These are phyloP conservation scores for Takashimella koratensis DNA, from an alignment of 1,284 basidiomycete species.

Conservation along the genomic window DNA sequence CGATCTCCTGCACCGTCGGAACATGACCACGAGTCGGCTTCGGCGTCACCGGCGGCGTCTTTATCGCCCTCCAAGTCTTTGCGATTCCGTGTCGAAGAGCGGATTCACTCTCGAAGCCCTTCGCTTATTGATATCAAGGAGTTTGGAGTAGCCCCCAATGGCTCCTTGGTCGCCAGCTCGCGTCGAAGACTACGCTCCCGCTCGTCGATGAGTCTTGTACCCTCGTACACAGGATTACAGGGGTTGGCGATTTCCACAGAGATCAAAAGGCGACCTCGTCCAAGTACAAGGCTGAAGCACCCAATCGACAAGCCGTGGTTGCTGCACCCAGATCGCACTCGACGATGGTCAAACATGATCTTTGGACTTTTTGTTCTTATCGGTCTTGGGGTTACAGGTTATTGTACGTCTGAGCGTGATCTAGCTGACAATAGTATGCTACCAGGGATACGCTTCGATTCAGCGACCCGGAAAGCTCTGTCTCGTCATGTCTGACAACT, in stretches of 20 bases:
- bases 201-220: neutral
- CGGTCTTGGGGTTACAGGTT: neutral
- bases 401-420: conserved; percentile 38
- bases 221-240: neutral
- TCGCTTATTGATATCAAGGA: neutral
- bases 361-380: neutral
- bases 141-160: neutral
- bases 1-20: too few species aligned
- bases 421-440: conserved; percentile 51
- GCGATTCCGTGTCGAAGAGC: neutral
- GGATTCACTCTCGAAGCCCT: neutral
- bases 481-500: conserved; percentile 42
- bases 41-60: too few species aligned
- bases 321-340: neutral
- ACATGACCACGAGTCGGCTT: too few species aligned
- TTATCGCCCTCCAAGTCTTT: neutral
- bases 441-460: conserved; percentile 31
- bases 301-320: neutral
- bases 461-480: conserved; percentile 38
- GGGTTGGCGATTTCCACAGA: neutral
- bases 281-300: neutral
- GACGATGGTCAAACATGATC: neutral
- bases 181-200: neutral
- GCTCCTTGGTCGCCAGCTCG: neutral
- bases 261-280: neutral